These are phyloP conservation scores for Hypomyces rosellus DNA, from an alignment of 2,329 filamentous ascomycete genomes.

Conservation along the genomic window DNA sequence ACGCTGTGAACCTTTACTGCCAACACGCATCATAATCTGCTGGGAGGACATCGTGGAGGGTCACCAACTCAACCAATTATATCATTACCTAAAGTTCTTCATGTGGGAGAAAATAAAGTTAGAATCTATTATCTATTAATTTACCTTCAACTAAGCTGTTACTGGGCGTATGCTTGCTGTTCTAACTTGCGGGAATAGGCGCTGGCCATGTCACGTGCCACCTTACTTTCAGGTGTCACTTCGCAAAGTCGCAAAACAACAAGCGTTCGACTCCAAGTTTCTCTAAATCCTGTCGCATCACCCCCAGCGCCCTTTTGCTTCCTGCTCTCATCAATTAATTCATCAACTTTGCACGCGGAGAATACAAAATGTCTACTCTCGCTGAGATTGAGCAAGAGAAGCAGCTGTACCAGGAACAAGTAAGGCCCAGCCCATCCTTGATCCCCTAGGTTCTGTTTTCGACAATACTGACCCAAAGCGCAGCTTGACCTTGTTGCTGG, in stretches of 20 bases:
- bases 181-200: too few relatives aligned
- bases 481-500: constrained; percentile 73
- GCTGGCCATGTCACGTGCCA: not conserved
- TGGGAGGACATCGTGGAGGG: not conserved
- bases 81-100: too few relatives aligned
- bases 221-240: not conserved
- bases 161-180: not conserved
- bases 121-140: not conserved
- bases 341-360: too few relatives aligned
- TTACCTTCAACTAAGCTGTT: not conserved
- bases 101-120: too few relatives aligned
- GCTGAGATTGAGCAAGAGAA: constrained; percentile 46
- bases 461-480: constrained; percentile 14
- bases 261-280: too few relatives aligned
- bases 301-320: not conserved
- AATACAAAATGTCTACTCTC: constrained; percentile 24
- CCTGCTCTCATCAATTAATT: not conserved
- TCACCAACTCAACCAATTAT: not conserved
- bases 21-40: too few relatives aligned
- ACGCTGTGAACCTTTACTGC: too few relatives aligned
- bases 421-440: constrained; percentile 22
- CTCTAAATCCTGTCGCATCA: not conserved
- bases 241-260: not conserved
- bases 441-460: not conserved
- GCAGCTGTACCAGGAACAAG: constrained; percentile 52